phyloP scores from a whole-genome alignment of 129 eudicot genomes.

The Centella asiatica region DNA sequence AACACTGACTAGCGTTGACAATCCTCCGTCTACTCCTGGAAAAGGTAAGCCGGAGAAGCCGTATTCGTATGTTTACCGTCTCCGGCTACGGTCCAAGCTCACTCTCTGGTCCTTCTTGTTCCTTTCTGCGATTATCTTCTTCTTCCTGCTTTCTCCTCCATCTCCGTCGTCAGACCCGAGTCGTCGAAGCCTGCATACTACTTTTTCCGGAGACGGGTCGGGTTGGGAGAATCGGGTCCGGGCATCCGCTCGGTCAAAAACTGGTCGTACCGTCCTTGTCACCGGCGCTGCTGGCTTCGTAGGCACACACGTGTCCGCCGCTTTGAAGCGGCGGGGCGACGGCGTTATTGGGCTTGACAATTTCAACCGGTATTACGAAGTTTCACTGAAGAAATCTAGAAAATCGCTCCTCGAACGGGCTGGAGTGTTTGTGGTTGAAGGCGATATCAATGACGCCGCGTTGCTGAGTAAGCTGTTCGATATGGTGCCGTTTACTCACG shows the following conservation, averaged over 20 bases:
- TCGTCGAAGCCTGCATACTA: neutral
- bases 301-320: slow-evolving; percentile 3
- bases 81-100: slow-evolving; percentile 1
- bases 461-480: slow-evolving; percentile 7
- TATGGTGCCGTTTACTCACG: slow-evolving; percentile 11
- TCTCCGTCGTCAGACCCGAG: neutral
- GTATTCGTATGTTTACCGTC: neutral
- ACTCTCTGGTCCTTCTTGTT: slow-evolving; percentile 9
- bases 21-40: slow-evolving; percentile 4
- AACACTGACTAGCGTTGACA: neutral
- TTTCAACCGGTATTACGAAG: slow-evolving; percentile 9
- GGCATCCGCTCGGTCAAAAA: neutral
- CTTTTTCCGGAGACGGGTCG: neutral
- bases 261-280: slow-evolving; percentile 2
- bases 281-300: slow-evolving; percentile 12
- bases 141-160: neutral
- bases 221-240: slow-evolving; percentile 1
- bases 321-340: slow-evolving; percentile 1
- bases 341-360: slow-evolving; percentile 4
- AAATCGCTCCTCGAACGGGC: neutral
- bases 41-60: slow-evolving; percentile 8
- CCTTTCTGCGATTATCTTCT: neutral
- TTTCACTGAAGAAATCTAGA: slow-evolving; percentile 4
- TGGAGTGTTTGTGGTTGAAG: slow-evolving; percentile 4
- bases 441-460: slow-evolving; percentile 1